phyloP scores from a whole-genome alignment of 768 basidiomycete species.

The Goffeauzyma gilvescens region DNA sequence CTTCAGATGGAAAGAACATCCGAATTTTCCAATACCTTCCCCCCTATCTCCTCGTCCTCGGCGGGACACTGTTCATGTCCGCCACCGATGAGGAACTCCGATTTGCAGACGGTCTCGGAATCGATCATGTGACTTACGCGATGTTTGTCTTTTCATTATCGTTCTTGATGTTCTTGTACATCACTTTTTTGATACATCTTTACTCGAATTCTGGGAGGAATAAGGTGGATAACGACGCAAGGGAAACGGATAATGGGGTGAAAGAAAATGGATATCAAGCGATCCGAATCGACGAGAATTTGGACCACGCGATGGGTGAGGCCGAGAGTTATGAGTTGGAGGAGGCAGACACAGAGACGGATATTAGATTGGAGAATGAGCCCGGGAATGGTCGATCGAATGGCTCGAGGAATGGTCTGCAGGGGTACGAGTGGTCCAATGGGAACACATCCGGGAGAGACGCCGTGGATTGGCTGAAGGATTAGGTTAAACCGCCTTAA shows the following conservation, averaged over 20 bases:
- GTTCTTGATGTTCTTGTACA: constrained; percentile 58
- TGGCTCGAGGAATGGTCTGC: too few species aligned
- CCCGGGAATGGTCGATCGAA: too few species aligned
- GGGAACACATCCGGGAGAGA: too few species aligned
- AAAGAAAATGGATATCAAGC: constrained; percentile 18
- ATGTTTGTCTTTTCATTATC: constrained; percentile 51
- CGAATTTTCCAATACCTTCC: constrained; percentile 68
- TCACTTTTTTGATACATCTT: constrained; percentile 50
- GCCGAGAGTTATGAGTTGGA: too few species aligned
- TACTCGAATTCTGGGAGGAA: constrained; percentile 34
- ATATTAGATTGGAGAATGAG: too few species aligned
- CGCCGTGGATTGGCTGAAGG: too few species aligned
- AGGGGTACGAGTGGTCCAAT: too few species aligned
- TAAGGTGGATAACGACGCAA: constrained; percentile 1
- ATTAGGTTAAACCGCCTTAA: too few species aligned
- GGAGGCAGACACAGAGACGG: too few species aligned
- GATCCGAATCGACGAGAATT: too few species aligned
- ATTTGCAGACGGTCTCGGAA: constrained; percentile 45
- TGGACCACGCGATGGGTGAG: too few species aligned
- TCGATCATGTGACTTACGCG: constrained; percentile 83
- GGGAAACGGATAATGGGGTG: not conserved
- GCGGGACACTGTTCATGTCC: constrained; percentile 67
- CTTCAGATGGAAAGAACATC: constrained; percentile 25
- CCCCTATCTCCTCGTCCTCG: constrained; percentile 38
- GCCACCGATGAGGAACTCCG: constrained; percentile 79